phyloP scores from a whole-genome alignment of 805 yeast species.

The Spathaspora hagerdaliae region DNA sequence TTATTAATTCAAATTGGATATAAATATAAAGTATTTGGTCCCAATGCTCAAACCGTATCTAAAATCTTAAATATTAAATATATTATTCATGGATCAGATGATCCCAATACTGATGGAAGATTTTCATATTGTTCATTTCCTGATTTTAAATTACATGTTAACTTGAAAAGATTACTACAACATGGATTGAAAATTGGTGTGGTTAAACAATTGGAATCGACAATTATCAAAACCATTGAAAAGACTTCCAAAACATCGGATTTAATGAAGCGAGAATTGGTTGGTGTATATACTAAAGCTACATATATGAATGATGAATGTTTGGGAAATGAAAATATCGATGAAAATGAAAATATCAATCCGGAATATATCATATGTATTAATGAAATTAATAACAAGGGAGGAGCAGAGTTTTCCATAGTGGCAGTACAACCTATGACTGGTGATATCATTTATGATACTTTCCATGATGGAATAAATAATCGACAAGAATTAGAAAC shows the following conservation, averaged over 20 bases:
- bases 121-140: conserved; percentile 89
- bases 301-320: conserved; percentile 69
- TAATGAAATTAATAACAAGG: conserved; percentile 13
- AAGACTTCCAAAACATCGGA: conserved; percentile 33
- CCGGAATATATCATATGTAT: conserved; percentile 42
- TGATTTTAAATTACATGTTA: conserved; percentile 66
- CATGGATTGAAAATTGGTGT: conserved; percentile 81
- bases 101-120: conserved; percentile 47
- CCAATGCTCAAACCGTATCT: conserved; percentile 74
- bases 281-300: conserved; percentile 75
- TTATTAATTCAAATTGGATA: conserved; percentile 88
- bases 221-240: conserved; percentile 62
- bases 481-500: conserved; percentile 67
- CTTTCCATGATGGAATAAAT: conserved; percentile 54
- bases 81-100: conserved; percentile 64
- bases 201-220: conserved; percentile 80
- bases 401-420: conserved; percentile 38
- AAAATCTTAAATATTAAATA: conserved; percentile 64
- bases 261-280: conserved; percentile 64
- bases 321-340: conserved; percentile 14
- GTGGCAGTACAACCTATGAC: conserved; percentile 68
- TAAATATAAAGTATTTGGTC: conserved; percentile 81
- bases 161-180: conserved; percentile 67
- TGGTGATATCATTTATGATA: conserved; percentile 74
- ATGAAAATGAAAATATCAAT: conserved; percentile 31